A percentile compares a stretch with the other conserved stretches of the same genome.
These are phyloP conservation scores for Aspergillus ochraceoroseus DNA, from an alignment of 2,329 filamentous ascomycete species.

Conservation along the genomic window DNA sequence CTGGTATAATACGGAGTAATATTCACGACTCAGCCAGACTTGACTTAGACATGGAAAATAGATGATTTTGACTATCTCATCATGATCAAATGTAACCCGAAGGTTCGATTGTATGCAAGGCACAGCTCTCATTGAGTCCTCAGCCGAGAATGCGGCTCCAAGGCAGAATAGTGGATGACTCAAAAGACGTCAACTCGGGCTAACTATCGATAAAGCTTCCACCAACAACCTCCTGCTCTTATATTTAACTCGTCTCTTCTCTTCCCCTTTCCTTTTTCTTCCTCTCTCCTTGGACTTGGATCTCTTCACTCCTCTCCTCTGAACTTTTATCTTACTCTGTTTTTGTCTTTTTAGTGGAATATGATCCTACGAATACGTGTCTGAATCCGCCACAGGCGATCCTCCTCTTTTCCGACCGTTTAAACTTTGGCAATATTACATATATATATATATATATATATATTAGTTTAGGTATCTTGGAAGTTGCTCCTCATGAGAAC, in stretches of 20 bases:
- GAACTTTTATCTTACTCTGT: conserved; percentile 1
- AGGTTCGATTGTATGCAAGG: too few species aligned
- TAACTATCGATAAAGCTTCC: conserved; percentile 35
- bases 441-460: neutral
- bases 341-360: conserved; percentile 20
- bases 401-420: conserved; percentile 22
- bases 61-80: too few species aligned
- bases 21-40: too few species aligned
- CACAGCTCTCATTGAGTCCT: too few species aligned
- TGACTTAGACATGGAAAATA: too few species aligned
- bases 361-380: conserved; percentile 46
- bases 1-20: too few species aligned
- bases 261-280: conserved; percentile 2
- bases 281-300: neutral
- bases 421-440: conserved; percentile 6
- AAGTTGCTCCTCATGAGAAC: conserved; percentile 33
- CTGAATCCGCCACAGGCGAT: conserved; percentile 38
- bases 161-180: conserved; percentile 14
- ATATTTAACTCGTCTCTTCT: conserved; percentile 10
- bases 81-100: too few species aligned
- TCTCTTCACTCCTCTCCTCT: conserved; percentile 2
- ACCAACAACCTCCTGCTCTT: conserved; percentile 8
- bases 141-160: too few species aligned
- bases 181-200: conserved; percentile 18
- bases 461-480: conserved; percentile 4